Evolutionary conservation across 805 yeast genomes (phyloP).

Genomic region (Monosporozyma servazzii): DNA sequence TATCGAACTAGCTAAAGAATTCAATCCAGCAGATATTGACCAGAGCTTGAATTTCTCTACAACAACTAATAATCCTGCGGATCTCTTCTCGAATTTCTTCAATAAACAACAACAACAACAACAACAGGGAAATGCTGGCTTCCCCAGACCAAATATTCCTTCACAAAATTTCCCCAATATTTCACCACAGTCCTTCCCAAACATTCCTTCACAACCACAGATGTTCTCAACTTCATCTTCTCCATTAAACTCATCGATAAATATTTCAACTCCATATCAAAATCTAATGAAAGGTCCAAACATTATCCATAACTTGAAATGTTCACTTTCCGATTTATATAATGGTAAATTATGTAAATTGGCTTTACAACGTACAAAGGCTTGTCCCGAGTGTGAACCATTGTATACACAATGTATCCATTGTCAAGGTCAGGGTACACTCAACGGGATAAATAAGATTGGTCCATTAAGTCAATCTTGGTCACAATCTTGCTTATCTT

Average conservation of each 20-base stretch:
- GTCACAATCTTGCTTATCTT: conserved; percentile 37
- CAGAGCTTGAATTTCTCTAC: background rate
- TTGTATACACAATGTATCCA: conserved; percentile 27
- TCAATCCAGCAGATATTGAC: conserved; percentile 2
- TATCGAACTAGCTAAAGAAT: conserved; percentile 4
- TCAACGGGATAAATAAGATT: conserved; percentile 33
- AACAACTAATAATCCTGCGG: conserved; percentile 14
- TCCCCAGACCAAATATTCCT: background rate
- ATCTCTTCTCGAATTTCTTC: conserved; percentile 25
- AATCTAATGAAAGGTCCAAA: conserved; percentile 35
- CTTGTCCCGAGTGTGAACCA: conserved; percentile 49
- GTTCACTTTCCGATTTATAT: conserved; percentile 48
- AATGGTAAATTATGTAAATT: conserved; percentile 49
- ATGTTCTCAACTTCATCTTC: background rate
- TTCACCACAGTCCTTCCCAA: background rate
- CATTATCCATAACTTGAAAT: conserved; percentile 46
- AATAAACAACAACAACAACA: conserved; percentile 4
- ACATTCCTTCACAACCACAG: background rate
- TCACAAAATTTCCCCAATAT: background rate
- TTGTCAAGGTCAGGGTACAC: conserved; percentile 38
- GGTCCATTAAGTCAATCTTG: conserved; percentile 39
- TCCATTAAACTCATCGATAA: background rate
- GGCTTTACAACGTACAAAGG: conserved; percentile 41
- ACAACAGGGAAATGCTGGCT: background rate
- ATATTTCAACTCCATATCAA: background rate